phyloP scores from a whole-genome alignment of 345 rosid species.

The Syzygium aqueum region DNA sequence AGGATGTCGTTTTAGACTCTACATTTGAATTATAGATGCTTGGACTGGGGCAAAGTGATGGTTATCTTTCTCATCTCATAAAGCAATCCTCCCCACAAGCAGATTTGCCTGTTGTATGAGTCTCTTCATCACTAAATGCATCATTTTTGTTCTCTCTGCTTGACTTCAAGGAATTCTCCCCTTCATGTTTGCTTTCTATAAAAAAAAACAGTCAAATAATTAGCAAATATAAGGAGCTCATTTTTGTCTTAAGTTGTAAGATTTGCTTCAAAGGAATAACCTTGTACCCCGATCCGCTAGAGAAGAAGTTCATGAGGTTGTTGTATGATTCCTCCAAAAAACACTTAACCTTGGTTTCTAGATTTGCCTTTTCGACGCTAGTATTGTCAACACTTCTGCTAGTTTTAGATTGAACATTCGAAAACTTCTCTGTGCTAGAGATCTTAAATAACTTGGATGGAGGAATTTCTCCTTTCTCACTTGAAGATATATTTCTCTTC shows the following conservation, averaged over 20 bases:
- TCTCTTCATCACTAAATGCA: not conserved
- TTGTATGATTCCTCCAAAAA: not conserved
- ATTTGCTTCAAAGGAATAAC: not conserved
- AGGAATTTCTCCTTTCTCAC: not conserved
- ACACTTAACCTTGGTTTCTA: not conserved
- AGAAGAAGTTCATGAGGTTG: not conserved
- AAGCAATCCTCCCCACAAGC: not conserved
- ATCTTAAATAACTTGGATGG: not conserved
- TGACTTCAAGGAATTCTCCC: not conserved
- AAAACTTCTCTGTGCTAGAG: not conserved
- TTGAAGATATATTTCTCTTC: not conserved
- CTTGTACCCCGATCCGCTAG: not conserved
- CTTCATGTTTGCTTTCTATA: not conserved
- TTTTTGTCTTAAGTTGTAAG: not conserved
- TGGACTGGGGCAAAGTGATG: not conserved
- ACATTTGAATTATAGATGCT: not conserved
- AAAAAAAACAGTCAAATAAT: not conserved
- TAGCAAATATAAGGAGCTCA: not conserved
- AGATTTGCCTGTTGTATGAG: not conserved
- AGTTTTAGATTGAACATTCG: not conserved
- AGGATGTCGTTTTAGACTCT: not conserved
- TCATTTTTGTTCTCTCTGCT: not conserved
- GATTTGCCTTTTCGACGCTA: not conserved
- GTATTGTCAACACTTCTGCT: not conserved
- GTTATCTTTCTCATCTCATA: not conserved